Conservation (phyloP, 139 green algal species). For the Chlamydomonas incerta region DNA sequence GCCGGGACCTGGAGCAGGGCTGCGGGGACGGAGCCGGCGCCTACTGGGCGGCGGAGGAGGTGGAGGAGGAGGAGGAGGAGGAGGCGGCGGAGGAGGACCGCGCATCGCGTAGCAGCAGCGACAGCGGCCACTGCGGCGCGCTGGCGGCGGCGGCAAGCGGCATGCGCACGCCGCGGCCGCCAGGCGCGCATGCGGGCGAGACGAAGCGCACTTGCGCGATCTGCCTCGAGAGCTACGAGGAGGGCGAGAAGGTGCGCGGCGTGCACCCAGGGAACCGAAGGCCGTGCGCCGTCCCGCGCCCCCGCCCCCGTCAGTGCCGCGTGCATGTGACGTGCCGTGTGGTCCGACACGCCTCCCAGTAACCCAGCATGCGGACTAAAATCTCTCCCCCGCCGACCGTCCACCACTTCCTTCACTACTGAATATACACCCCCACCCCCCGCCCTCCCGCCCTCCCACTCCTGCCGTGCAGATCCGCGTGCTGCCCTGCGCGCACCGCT, state of each 20-base stretch:
- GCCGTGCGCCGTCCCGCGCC: too few relatives aligned
- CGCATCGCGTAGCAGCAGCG: constrained; percentile 14
- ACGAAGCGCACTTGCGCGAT: constrained; percentile 59
- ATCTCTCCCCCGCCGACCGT: too few relatives aligned
- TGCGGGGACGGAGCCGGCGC: too few relatives aligned
- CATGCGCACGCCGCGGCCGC: neutral
- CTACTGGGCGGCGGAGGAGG: neutral
- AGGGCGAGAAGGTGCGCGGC: constrained; percentile 37
- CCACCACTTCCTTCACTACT: too few relatives aligned
- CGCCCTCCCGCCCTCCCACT: neutral
- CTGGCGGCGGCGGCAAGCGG: neutral
- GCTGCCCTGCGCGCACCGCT: constrained; percentile 41
- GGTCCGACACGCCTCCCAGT: too few relatives aligned
- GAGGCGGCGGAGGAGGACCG: neutral
- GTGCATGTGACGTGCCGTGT: too few relatives aligned
- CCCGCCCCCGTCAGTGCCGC: too few relatives aligned
- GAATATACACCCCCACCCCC: neutral
- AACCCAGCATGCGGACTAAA: too few relatives aligned
- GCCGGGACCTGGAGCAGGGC: too few relatives aligned
- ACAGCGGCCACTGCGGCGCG: neutral
- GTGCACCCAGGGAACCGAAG: too few relatives aligned
- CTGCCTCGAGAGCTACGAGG: constrained; percentile 48
- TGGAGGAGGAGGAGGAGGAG: neutral
- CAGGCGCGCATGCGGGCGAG: constrained; percentile 48
- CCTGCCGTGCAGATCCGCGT: constrained; percentile 18